phyloP scores from a whole-genome alignment of 192 early-diverging fungal genomes.

The Entomortierella parvispora region DNA sequence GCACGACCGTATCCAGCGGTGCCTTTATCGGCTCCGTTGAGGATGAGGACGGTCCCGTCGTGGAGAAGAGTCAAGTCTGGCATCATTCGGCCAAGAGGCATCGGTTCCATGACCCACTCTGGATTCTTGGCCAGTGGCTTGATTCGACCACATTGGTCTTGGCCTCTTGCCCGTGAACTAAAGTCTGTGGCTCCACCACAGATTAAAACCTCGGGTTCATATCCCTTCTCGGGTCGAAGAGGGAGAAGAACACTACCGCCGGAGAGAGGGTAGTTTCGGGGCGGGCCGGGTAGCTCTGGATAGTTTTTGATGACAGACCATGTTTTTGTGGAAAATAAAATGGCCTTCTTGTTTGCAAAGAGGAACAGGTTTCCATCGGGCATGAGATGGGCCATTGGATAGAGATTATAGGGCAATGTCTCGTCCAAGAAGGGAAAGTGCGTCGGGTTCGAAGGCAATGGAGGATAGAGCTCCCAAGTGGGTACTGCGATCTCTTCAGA shows the following conservation, averaged over 20 bases:
- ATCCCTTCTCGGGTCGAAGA: slow-evolving; percentile 63
- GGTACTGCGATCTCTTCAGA: slow-evolving; percentile 53
- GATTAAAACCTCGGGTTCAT: slow-evolving; percentile 64
- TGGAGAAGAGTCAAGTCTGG: slow-evolving; percentile 55
- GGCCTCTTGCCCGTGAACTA: slow-evolving; percentile 25
- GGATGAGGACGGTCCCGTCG: slow-evolving; percentile 66
- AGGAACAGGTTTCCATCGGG: slow-evolving; percentile 62
- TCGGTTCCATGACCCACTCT: slow-evolving; percentile 59
- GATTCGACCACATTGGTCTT: slow-evolving; percentile 62
- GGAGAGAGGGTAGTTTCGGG: slow-evolving; percentile 66
- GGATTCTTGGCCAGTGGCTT: slow-evolving; percentile 45
- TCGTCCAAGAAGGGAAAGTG: slow-evolving; percentile 53
- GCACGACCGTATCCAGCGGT: slow-evolving; percentile 61
- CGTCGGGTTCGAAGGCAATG: slow-evolving; percentile 47
- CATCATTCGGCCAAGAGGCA: slow-evolving; percentile 58
- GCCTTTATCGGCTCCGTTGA: slow-evolving; percentile 69
- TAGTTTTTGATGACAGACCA: slow-evolving; percentile 50
- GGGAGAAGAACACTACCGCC: slow-evolving; percentile 64
- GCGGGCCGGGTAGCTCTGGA: slow-evolving; percentile 57
- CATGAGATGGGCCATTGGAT: slow-evolving; percentile 55
- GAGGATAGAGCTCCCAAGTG: slow-evolving; percentile 57
- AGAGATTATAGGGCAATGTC: slow-evolving; percentile 59
- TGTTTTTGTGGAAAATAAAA: slow-evolving; percentile 56
- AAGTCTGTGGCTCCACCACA: slow-evolving; percentile 65
- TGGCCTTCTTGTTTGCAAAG: slow-evolving; percentile 55